Base-by-base conservation (phyloP, 306 rosid species). In the Trichosanthes cucumerina region DNA sequence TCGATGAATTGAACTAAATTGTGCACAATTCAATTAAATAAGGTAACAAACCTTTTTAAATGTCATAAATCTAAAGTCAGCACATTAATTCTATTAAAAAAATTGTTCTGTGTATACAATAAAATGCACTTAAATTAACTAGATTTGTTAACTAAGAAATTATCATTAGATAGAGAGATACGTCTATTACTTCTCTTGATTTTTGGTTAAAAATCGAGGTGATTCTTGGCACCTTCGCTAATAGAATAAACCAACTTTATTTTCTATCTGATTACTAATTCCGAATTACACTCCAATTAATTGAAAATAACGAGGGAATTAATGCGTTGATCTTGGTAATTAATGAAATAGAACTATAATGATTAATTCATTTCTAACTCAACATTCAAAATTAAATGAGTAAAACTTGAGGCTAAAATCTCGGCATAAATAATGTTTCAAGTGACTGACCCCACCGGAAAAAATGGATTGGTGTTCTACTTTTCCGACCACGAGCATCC, bases 321-420 rank as follows among this genome's bases (percentile, higher is more conserved):
- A 70, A 44, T 70, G 76, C 54, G 76, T 14, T 44, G 53, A 70
- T 23, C 6, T 70, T 70, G 76, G 76, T 6, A 70, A 70, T 70
- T 23, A 23, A 54, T 7, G 26, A 53, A 70, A 70, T 44, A 23
- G 38, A 14, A 70, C 38, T 6, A 44, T 70, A 44, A 44, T 70
- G 54, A 70, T 44, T 70, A 14, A 44, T 43, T 70, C 11, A 70
- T 43, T 13, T 43, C 36, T 2, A 44, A 14, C 38, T 13, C 9
- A 21, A 7, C 7, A 44, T 44, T 44, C 21, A 12, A 44, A 65
- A 70, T 70, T 44, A 70, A 70, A 43, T 70, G 75, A 68, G 36
- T 70, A 70, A 70, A 70, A 6, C 12, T 23, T 14, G 19, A 70
- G 76, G 38, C 56, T 70, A 44, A 44, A 70, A 70, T 70, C 38